A percentile compares a stretch with the other conserved stretches of the same genome.
These are phyloP conservation scores for Cystoderma amianthinum DNA, from an alignment of 768 basidiomycete genomes.

Conservation along the genomic window DNA sequence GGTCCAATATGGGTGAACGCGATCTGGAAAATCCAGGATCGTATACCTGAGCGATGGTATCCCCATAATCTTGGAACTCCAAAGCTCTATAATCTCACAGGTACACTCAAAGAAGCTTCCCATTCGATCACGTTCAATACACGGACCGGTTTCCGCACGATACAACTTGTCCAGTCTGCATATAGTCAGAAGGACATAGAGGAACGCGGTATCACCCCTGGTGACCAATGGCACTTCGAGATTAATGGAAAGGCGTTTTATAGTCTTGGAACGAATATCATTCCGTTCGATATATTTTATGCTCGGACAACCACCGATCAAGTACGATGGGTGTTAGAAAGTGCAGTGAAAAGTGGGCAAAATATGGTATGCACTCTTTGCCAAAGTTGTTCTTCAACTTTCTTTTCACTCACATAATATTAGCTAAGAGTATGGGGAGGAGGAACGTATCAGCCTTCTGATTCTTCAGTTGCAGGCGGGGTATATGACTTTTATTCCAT, in stretches of 20 bases:
- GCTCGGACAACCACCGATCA: constrained; percentile 39
- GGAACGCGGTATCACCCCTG: constrained; percentile 44
- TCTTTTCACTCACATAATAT: too few species aligned
- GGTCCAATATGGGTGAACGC: constrained; percentile 33
- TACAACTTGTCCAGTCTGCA: constrained; percentile 41
- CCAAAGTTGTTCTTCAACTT: too few species aligned
- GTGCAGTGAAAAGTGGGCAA: constrained; percentile 46
- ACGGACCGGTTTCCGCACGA: constrained; percentile 53
- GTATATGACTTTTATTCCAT: constrained; percentile 50
- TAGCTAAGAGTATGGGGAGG: constrained; percentile 59
- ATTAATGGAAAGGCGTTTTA: constrained; percentile 53
- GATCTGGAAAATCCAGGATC: constrained; percentile 37
- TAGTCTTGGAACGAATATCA: constrained; percentile 48
- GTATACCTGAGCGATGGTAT: constrained; percentile 43
- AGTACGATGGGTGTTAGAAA: constrained; percentile 50
- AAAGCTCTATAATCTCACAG: constrained; percentile 44
- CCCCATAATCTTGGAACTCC: constrained; percentile 50
- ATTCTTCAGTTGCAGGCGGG: constrained; percentile 29
- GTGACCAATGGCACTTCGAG: constrained; percentile 56
- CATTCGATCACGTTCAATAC: constrained; percentile 28
- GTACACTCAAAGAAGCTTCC: constrained; percentile 19
- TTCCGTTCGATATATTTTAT: constrained; percentile 59
- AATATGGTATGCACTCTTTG: constrained; percentile 41
- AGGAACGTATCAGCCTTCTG: constrained; percentile 43
- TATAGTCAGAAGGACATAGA: constrained; percentile 37